A percentile compares a stretch with the other conserved stretches of the same genome.
phyloP scores from a whole-genome alignment of 2,329 filamentous ascomycete species.

The Cladophialophora bantiana region DNA sequence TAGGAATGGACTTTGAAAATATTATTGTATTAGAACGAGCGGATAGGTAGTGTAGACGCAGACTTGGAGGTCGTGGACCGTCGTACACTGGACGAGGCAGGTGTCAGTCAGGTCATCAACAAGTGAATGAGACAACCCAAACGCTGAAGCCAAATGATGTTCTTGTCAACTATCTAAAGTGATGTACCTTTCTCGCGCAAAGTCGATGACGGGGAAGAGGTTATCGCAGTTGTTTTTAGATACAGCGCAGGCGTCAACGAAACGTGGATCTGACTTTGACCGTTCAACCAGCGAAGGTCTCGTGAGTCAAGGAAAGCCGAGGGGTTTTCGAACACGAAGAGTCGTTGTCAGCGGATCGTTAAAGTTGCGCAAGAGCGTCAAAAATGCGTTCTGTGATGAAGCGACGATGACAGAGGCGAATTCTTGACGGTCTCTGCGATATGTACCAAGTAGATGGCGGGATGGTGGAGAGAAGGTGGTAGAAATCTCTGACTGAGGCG shows the following conservation, averaged over 20 bases:
- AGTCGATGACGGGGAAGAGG: slow-evolving; percentile 28
- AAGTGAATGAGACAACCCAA: slow-evolving; percentile 41
- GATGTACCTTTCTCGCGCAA: slow-evolving; percentile 31
- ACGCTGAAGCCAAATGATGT: slow-evolving; percentile 26
- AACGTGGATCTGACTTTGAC: slow-evolving; percentile 45
- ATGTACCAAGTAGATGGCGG: slow-evolving; percentile 29
- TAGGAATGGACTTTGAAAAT: slow-evolving; percentile 6
- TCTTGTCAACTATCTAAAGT: slow-evolving; percentile 31
- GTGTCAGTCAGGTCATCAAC: slow-evolving; percentile 41
- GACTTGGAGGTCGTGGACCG: slow-evolving; percentile 32
- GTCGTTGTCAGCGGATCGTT: slow-evolving; percentile 49
- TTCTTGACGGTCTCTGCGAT: slow-evolving; percentile 31
- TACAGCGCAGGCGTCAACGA: slow-evolving; percentile 30
- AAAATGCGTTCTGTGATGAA: slow-evolving; percentile 1
- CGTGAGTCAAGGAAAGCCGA: slow-evolving; percentile 49
- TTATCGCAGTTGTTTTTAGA: slow-evolving; percentile 32
- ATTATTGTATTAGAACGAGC: slow-evolving; percentile 22
- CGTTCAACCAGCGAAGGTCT: slow-evolving; percentile 69
- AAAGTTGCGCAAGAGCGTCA: slow-evolving; percentile 13
- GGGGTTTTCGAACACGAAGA: slow-evolving; percentile 45
- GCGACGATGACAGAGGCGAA: slow-evolving; percentile 21
- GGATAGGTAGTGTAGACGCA: slow-evolving; percentile 35
- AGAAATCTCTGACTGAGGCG: slow-evolving; percentile 18
- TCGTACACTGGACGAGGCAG: slow-evolving; percentile 35
- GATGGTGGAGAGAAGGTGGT: slow-evolving; percentile 27